These are phyloP conservation scores for Arachis stenosperma DNA, from an alignment of 306 rosid species.

Conservation along the genomic window DNA sequence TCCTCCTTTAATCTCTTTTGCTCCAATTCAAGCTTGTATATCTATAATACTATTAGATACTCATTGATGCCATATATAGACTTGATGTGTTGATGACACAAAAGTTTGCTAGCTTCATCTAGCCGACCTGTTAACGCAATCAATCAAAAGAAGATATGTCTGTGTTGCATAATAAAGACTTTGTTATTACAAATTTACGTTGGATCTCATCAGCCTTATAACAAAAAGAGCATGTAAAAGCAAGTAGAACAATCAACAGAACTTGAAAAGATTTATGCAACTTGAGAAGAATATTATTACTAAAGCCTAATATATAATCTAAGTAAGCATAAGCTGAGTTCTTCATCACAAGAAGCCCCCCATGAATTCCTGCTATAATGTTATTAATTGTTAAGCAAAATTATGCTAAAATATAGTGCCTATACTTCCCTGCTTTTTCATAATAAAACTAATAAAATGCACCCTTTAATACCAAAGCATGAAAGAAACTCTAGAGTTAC, in stretches of 20 bases:
- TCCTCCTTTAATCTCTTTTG: conserved; percentile 32
- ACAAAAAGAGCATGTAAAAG: conserved; percentile 21
- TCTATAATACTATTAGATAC: too few relatives aligned
- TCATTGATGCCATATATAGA: conserved; percentile 14
- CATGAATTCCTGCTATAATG: too few relatives aligned
- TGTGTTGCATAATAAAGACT: conserved; percentile 80
- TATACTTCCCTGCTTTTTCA: neutral
- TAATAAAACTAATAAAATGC: too few relatives aligned
- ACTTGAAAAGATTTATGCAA: too few relatives aligned
- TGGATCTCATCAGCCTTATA: conserved; percentile 75
- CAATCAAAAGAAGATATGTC: conserved; percentile 85
- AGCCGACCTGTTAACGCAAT: conserved; percentile 78
- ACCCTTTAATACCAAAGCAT: too few relatives aligned
- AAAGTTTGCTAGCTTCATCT: conserved; percentile 14
- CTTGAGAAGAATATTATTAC: too few relatives aligned
- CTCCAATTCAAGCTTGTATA: too few relatives aligned
- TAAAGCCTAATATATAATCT: too few relatives aligned
- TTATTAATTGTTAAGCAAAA: neutral
- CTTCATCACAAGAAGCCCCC: too few relatives aligned
- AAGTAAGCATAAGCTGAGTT: too few relatives aligned
- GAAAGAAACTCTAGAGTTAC: too few relatives aligned
- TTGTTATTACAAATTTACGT: conserved; percentile 77
- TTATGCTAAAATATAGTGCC: neutral
- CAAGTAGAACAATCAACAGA: neutral
- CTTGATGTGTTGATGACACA: conserved; percentile 2